Conservation (phyloP, 306 rosid species). For the Cicer yamashitae region DNA sequence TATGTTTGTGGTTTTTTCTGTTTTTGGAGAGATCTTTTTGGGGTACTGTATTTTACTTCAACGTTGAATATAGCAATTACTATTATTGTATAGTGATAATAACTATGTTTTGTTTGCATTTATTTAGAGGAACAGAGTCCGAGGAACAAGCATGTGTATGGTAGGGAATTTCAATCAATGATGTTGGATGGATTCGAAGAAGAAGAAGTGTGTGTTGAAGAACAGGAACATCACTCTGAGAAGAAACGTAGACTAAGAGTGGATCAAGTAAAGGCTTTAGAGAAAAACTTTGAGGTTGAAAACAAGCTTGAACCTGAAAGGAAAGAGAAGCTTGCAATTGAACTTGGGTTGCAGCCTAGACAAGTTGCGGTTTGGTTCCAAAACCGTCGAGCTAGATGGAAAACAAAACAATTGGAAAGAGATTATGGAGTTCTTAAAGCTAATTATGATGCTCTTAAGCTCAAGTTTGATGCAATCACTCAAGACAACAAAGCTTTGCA, state of each 20-base stretch:
- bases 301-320: slow-evolving; percentile 98
- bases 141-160: slow-evolving; percentile 66
- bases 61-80: not conserved
- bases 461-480: slow-evolving; percentile 59
- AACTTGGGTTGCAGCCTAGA: slow-evolving; percentile 88
- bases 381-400: slow-evolving; percentile 96
- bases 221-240: slow-evolving; percentile 69
- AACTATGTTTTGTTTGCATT: slow-evolving; percentile 41
- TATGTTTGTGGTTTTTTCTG: slow-evolving; percentile 4
- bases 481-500: slow-evolving; percentile 73
- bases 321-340: slow-evolving; percentile 84
- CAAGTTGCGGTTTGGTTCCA: slow-evolving; percentile 99
- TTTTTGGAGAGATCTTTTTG: not conserved
- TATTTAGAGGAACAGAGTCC: slow-evolving; percentile 70
- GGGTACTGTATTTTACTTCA: not conserved
- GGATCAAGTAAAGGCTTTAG: slow-evolving; percentile 92
- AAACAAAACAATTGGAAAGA: slow-evolving; percentile 91
- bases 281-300: slow-evolving; percentile 95
- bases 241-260: slow-evolving; percentile 81
- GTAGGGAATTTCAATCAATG: slow-evolving; percentile 70
- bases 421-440: slow-evolving; percentile 83
- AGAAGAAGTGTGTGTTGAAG: slow-evolving; percentile 73
- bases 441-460: slow-evolving; percentile 70
- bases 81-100: not conserved
- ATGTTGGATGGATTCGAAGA: slow-evolving; percentile 80